Base-by-base conservation (phyloP, 495 filamentous ascomycete genomes). In the Aspergillus affinis region DNA sequence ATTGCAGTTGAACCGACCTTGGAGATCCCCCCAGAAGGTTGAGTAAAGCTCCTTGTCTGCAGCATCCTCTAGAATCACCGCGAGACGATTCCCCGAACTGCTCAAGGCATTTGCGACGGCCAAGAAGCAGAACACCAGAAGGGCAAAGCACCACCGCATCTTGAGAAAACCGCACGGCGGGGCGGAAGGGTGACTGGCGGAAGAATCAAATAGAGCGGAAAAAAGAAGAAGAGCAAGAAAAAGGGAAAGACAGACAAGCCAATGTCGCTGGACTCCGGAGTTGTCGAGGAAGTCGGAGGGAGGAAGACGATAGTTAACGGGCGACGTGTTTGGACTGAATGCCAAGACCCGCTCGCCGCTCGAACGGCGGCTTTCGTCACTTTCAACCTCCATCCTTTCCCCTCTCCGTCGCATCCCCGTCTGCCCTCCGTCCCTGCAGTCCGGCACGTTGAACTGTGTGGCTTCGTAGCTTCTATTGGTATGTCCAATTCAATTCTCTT, bases 41-140 rank as follows among this genome's bases (percentile, higher is more conserved):
- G 89, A 90, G 74, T 94, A 98, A 58, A 79, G 81, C 53, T 81
- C 81, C 78, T 91, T 91, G 66, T 96, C 90, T 41, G 81, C 79
- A 56, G 82, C 75, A 60, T 97, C 91, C 68, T 98, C 94, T 48
- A 94, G 72, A 49, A 98, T 84, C 29, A 94, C 93, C 66, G 98
- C 76, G 73, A 98, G 74, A 71, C 92, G 85, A 73, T 81, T 86
- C 51, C 93, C 94, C 56, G 83, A 87, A 61, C 84, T 88, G 78
- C 92, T 96, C 67, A 91, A 72, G 47, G 91, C 90, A 69, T 88
- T 81, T 62, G 87, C 90, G 44, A 82, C 74, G 68, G 85, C 80
- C 65, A 85, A 76, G 56, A 91, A 81, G 66, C 82, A 75, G 61
- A 89, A 75, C 44, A 89, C 66, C 55, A 92, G 66, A 65, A 91